Evolutionary conservation across 1,284 basidiomycete species (phyloP), one percentile per base, ranked within the genome.

Genomic region (Ganoderma leucocontextum): DNA sequence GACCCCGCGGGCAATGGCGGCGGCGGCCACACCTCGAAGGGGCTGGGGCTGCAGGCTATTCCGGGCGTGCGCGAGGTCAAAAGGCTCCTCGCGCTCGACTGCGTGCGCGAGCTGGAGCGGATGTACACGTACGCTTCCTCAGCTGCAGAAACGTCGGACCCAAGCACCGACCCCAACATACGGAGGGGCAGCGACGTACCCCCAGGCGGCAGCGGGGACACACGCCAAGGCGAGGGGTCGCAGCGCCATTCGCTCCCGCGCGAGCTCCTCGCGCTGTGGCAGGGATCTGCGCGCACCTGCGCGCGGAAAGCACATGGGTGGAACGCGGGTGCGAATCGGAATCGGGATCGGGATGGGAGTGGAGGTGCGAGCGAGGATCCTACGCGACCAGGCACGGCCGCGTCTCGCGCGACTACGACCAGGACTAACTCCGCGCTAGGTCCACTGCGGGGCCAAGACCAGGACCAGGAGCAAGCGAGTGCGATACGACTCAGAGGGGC

Each of bases 101-200:
- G 73, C 42, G 65, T 73, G 22, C 75, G 77, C 59, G 75, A 77
- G 70, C 71, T 79, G 10, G 71, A 67, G 60, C 58, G 63, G 42
- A 70, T 77, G 36, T 76, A 74, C 58, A 5, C 38, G 13, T 63
- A 52, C 25, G 4, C 39, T 35, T 36, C 44, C 36, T 39, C 57
- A 33, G 53, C 29, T 36, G 29, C 22, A 52, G 25, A 52, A 33
- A 15, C 17, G 17, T 35, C 52, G 29, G 52, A 55, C 13, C 29
- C 55, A 35, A 38, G 19, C 19, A 6, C 44, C 12, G 44, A 47
- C 44, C 12, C 55, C 19, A 35, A 29, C 53, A 55, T 17, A 15
- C 6, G 55, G 35, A 22, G 17, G 4, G 12, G 33, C 19, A 38
- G 33, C 55, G 55, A 58, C 53, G 35, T 22, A 4, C 8, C 55